These are phyloP conservation scores for Baorangia bicolor DNA, from an alignment of 768 basidiomycete genomes.

Conservation along the genomic window DNA sequence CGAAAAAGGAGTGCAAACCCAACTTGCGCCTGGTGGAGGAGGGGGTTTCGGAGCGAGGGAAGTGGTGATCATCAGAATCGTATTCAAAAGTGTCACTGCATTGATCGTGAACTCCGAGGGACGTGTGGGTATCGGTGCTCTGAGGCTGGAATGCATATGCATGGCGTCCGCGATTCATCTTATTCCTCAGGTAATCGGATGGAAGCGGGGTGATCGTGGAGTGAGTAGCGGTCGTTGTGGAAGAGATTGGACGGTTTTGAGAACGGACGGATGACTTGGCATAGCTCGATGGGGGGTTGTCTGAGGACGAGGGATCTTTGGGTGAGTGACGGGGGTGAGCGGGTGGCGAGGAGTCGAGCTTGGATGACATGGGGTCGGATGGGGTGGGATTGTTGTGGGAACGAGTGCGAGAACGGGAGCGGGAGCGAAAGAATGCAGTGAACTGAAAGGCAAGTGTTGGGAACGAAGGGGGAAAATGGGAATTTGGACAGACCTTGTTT, in stretches of 20 bases:
- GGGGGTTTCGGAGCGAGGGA: slow-evolving; percentile 30
- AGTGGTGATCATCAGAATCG: slow-evolving; percentile 21
- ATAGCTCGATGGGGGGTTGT: slow-evolving; percentile 22
- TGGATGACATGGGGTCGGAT: slow-evolving; percentile 8
- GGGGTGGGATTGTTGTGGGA: background rate
- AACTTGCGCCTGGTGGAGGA: slow-evolving; percentile 26
- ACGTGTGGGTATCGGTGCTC: slow-evolving; percentile 12
- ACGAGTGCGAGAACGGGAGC: slow-evolving; percentile 54
- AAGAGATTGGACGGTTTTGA: slow-evolving; percentile 62
- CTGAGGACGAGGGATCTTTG: slow-evolving; percentile 2
- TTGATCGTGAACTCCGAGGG: slow-evolving; percentile 14
- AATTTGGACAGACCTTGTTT: slow-evolving; percentile 41
- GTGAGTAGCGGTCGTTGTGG: slow-evolving; percentile 61
- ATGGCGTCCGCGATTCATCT: slow-evolving; percentile 14
- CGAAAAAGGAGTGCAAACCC: slow-evolving; percentile 25
- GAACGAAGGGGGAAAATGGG: background rate
- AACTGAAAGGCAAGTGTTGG: slow-evolving; percentile 39
- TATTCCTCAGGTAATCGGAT: slow-evolving; percentile 37
- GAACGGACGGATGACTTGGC: slow-evolving; percentile 45
- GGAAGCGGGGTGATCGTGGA: slow-evolving; percentile 60
- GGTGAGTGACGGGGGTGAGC: slow-evolving; percentile 15
- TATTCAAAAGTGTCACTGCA: slow-evolving; percentile 6
- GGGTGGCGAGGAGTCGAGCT: background rate
- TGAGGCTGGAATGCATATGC: slow-evolving; percentile 17
- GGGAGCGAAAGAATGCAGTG: slow-evolving; percentile 52